Base-by-base conservation (phyloP, 2,329 filamentous ascomycete species). In the Dichotomopilus funicola region DNA sequence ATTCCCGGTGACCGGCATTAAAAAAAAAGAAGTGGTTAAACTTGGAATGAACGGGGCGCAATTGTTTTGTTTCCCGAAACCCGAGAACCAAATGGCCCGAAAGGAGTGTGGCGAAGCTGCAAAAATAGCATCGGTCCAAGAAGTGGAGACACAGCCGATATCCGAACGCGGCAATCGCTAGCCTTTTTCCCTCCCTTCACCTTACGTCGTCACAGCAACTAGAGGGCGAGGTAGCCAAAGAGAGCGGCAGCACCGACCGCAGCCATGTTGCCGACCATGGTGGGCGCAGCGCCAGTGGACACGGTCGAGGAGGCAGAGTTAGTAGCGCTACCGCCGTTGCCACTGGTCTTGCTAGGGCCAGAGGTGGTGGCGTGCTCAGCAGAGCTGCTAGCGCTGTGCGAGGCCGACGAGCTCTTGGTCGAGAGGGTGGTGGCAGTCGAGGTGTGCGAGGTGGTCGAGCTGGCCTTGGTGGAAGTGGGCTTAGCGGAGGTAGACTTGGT, bases 191-290 rank as follows among this genome's bases (percentile, higher is more conserved):
- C 10, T 13, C 40, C 35, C n/a, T 12, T 40, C 36, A 35, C 11
- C 4, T 19, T 31, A 31, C 12, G 8, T 7, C 19, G n/a, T 35
- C 43, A 42, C 11, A 36, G 5, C 31, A 6, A 6, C 27, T 45
- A 51, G 58, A 68, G 60, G 44, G 62, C 57, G 48, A 65, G 59
- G 49, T 57, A 61, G 51, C 59, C 64, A 19, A 66, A 53, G 50
- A 67, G 54, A 19, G 63, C 53, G 45, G 65, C 67, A 12, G 54
- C 63, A 9, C 57, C 65, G n/a, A 61, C 46, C 19, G 60, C 64
- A 7, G 57, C 59, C 40, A 66, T 41, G 45, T 60, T 59, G 57
- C 56, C 57, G 53, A 50, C 61, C 12, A 61, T 52, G 51, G 59
- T 64, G 61, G 57, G 66, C 46, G 61, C 60, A 12, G 61, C 56